Percentiles rank a stretch among this genome's conserved stretches.
Conservation (phyloP, 257 asterid species). For the Scutellaria barbata region DNA sequence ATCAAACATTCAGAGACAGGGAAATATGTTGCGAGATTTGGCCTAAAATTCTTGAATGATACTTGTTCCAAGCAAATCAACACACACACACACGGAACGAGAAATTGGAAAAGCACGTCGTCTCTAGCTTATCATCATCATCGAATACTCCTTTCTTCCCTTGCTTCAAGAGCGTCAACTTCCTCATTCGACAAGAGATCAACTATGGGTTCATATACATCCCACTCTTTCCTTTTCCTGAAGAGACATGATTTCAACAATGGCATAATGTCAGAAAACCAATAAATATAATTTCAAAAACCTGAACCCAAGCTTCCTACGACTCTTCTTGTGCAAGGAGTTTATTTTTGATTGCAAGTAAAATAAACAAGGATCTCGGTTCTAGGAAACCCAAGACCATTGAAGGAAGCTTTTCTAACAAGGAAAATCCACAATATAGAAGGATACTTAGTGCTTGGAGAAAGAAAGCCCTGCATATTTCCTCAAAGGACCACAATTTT, state of each 20-base stretch:
- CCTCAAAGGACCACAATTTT: not conserved
- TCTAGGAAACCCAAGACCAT: not conserved
- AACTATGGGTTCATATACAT: slow-evolving; percentile 75
- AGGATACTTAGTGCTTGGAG: not conserved
- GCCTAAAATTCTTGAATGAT: not conserved
- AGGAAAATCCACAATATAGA: not conserved
- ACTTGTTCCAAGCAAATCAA: not conserved
- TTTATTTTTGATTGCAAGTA: too few relatives aligned
- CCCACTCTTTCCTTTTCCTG: slow-evolving; percentile 95
- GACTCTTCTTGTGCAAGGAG: not conserved
- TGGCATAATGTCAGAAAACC: slow-evolving; percentile 1
- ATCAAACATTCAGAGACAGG: not conserved
- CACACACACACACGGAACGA: not conserved
- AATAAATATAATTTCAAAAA: not conserved
- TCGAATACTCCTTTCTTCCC: slow-evolving; percentile 66
- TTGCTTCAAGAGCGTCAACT: slow-evolving; percentile 88
- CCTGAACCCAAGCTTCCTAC: not conserved
- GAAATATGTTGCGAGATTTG: not conserved
- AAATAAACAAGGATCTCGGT: not conserved
- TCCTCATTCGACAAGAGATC: slow-evolving; percentile 82
- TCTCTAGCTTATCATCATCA: slow-evolving; percentile 24
- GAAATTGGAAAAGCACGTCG: too few relatives aligned
- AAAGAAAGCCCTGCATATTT: not conserved
- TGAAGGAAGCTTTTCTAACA: not conserved
- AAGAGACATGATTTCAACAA: not conserved